Evolutionary conservation across 345 rosid genomes (phyloP).

Genomic region (Populus euphratica): DNA sequence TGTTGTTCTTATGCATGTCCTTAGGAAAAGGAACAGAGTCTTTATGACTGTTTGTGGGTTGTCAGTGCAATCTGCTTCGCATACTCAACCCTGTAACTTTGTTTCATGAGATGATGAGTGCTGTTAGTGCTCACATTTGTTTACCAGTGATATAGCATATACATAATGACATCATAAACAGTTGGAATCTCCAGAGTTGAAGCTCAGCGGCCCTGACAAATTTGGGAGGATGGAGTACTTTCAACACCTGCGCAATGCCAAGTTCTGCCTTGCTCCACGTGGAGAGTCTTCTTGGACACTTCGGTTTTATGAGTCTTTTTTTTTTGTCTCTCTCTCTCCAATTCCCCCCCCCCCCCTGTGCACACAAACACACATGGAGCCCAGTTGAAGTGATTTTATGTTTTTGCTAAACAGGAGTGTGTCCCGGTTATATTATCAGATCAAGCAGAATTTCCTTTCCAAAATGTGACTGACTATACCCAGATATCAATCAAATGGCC

Average conservation of each 20-base stretch:
- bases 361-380: neutral
- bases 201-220: slow-evolving; percentile 84
- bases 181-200: slow-evolving; percentile 94
- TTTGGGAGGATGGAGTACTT: slow-evolving; percentile 77
- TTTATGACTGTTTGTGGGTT: neutral
- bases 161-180: slow-evolving; percentile 43
- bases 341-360: slow-evolving; percentile 2
- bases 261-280: slow-evolving; percentile 95
- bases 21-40: neutral
- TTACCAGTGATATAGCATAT: neutral
- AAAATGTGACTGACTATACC: slow-evolving; percentile 76
- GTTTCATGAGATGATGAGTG: neutral
- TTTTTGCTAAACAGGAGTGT: slow-evolving; percentile 64
- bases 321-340: slow-evolving; percentile 65
- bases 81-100: neutral
- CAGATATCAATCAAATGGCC: slow-evolving; percentile 95
- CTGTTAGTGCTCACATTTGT: neutral
- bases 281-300: slow-evolving; percentile 99
- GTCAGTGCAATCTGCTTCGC: neutral
- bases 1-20: slow-evolving; percentile 5
- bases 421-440: slow-evolving; percentile 93
- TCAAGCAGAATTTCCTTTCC: slow-evolving; percentile 84
- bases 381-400: neutral
- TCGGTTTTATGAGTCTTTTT: slow-evolving; percentile 87
- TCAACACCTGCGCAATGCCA: slow-evolving; percentile 82